These are phyloP conservation scores for Hypoxylon perforatum DNA, from an alignment of 495 filamentous ascomycete genomes.

Conservation along the genomic window DNA sequence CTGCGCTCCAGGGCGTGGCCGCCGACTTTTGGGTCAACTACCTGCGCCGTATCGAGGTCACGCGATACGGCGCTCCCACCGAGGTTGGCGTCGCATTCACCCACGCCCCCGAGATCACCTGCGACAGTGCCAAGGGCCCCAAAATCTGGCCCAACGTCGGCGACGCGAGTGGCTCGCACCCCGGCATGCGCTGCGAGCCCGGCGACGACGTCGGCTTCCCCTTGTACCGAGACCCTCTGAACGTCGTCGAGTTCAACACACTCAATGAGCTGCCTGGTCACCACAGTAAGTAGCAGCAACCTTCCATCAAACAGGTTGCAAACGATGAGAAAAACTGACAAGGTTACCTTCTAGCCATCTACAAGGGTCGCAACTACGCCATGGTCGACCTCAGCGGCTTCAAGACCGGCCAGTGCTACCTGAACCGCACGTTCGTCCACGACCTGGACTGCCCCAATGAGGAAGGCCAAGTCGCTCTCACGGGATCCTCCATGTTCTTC, in stretches of 20 bases:
- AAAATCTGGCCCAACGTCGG: constrained; percentile 3
- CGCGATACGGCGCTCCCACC: background rate
- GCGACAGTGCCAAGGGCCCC: background rate
- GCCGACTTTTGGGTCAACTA: constrained; percentile 22
- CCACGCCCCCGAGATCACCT: background rate
- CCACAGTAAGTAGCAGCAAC: constrained; percentile 21
- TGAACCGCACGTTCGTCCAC: background rate
- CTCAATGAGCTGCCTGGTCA: constrained; percentile 9
- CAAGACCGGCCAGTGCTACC: constrained; percentile 13
- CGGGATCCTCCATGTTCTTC: constrained; percentile 26
- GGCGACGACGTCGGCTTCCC: constrained; percentile 12
- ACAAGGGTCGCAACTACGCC: constrained; percentile 8
- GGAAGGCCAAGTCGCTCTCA: background rate
- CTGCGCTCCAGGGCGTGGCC: background rate
- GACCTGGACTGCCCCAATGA: background rate
- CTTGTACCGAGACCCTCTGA: constrained; percentile 22
- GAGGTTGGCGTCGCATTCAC: background rate
- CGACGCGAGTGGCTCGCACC: constrained; percentile 8
- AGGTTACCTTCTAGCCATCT: constrained; percentile 6
- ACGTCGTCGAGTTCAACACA: constrained; percentile 32
- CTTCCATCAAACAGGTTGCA: no score
- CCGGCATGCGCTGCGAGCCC: constrained; percentile 23
- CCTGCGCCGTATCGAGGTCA: background rate
- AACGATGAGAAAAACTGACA: no score
- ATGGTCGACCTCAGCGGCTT: constrained; percentile 2